Conservation (phyloP, 108 stramenopile genomes). For the Conticribra weissflogii region DNA sequence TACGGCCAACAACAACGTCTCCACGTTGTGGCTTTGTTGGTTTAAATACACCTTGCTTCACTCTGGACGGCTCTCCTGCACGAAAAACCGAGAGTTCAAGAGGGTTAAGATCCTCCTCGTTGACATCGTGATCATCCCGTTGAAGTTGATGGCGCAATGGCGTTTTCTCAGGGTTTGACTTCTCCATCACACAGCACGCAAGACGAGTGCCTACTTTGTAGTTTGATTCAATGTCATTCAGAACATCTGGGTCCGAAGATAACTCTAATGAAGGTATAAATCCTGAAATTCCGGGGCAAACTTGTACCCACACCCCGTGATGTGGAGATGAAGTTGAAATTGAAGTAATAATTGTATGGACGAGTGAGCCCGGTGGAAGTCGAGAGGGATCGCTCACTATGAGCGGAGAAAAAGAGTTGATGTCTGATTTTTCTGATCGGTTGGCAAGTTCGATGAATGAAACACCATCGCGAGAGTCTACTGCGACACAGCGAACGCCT, state of each 20-base stretch:
- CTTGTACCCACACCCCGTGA: constrained; percentile 67
- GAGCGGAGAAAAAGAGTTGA: constrained; percentile 27
- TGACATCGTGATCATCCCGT: constrained; percentile 28
- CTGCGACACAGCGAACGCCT: constrained; percentile 56
- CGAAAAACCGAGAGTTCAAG: constrained; percentile 53
- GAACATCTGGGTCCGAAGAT: constrained; percentile 54
- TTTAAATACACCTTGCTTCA: constrained; percentile 22
- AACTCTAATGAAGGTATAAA: constrained; percentile 78
- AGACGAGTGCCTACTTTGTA: constrained; percentile 64
- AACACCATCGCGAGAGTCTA: constrained; percentile 54
- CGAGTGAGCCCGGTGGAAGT: constrained; percentile 58
- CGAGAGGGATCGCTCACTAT: constrained; percentile 52
- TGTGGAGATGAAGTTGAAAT: constrained; percentile 47
- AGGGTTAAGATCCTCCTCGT: constrained; percentile 33
- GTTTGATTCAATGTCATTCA: constrained; percentile 63
- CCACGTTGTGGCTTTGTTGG: constrained; percentile 61
- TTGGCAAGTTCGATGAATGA: constrained; percentile 62
- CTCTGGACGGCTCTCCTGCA: constrained; percentile 24
- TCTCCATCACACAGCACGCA: constrained; percentile 64
- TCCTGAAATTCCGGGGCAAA: constrained; percentile 69
- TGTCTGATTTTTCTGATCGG: constrained; percentile 6
- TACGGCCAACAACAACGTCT: constrained; percentile 69
- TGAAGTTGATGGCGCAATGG: constrained; percentile 24
- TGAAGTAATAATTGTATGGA: constrained; percentile 56
- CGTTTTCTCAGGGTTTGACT: constrained; percentile 32